Evolutionary conservation across 2,329 filamentous ascomycete genomes (phyloP).

Genomic region (Nemania bipapillata): DNA sequence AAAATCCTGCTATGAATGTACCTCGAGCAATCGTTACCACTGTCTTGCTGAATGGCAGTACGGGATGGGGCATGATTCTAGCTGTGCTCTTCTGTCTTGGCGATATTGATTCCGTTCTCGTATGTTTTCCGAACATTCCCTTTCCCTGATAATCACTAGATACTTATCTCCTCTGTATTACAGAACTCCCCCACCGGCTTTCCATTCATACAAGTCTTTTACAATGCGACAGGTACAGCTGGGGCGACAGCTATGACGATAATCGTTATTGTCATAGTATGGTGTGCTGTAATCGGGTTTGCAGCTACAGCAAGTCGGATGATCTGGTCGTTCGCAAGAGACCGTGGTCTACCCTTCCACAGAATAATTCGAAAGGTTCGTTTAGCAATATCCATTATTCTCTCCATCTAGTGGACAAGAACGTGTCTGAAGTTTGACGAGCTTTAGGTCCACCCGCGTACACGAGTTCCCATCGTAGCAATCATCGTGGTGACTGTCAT

Average conservation of each 20-base stretch:
- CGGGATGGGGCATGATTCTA: constrained; percentile 37
- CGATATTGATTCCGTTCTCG: constrained; percentile 39
- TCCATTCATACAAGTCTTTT: constrained; percentile 38
- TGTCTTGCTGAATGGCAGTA: constrained; percentile 35
- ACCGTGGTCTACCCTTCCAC: constrained; percentile 37
- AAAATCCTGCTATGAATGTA: constrained; percentile 36
- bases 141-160: background rate
- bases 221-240: constrained; percentile 31
- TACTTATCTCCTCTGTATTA: constrained; percentile 23
- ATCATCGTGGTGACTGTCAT: constrained; percentile 26
- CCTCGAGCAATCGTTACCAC: constrained; percentile 38
- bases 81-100: constrained; percentile 38
- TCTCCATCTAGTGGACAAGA: background rate
- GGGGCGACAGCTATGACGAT: constrained; percentile 37
- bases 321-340: constrained; percentile 40
- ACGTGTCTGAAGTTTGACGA: background rate
- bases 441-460: constrained; percentile 27
- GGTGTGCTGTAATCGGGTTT: constrained; percentile 36
- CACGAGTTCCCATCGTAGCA: constrained; percentile 32
- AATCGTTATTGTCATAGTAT: constrained; percentile 34
- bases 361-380: constrained; percentile 34
- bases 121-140: constrained; percentile 17
- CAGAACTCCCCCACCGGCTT: constrained; percentile 37
- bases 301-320: constrained; percentile 36
- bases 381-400: background rate